Percentiles rank a stretch among this genome's conserved stretches.
Evolutionary conservation across 2,329 filamentous ascomycete genomes (phyloP).

Genomic region (Phaeosphaeria sp.): DNA sequence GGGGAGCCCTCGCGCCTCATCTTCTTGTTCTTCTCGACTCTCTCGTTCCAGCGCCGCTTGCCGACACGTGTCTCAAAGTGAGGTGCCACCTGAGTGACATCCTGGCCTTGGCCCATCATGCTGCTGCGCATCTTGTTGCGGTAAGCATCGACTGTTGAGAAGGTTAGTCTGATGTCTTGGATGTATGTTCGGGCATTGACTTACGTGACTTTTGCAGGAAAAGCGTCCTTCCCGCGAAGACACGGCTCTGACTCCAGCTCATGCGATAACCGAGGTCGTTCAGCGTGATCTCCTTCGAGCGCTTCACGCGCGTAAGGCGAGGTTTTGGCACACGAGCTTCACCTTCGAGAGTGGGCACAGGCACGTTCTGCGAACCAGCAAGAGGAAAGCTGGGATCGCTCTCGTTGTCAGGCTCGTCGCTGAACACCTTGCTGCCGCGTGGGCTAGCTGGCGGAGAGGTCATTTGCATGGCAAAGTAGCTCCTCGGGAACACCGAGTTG

Average conservation of each 20-base stretch:
- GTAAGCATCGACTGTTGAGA: slow-evolving; percentile 80
- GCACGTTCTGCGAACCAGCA: slow-evolving; percentile 55
- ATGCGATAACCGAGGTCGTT: slow-evolving; percentile 95
- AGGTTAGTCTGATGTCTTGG: slow-evolving; percentile 28
- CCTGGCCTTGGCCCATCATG: slow-evolving; percentile 79
- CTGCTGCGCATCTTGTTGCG: slow-evolving; percentile 87
- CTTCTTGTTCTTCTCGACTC: slow-evolving; percentile 53
- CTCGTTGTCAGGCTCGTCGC: slow-evolving; percentile 59
- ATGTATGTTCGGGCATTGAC: slow-evolving; percentile 50
- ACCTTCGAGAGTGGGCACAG: slow-evolving; percentile 66
- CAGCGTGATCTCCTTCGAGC: slow-evolving; percentile 83
- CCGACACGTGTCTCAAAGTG: slow-evolving; percentile 90
- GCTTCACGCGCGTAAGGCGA: slow-evolving; percentile 70
- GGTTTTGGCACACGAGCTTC: slow-evolving; percentile 79
- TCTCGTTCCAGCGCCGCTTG: slow-evolving; percentile 68
- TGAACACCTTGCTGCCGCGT: slow-evolving; percentile 76
- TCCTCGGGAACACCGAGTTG: slow-evolving; percentile 88
- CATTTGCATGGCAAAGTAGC: slow-evolving; percentile 94
- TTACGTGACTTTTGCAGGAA: slow-evolving; percentile 91
- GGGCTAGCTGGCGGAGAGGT: slow-evolving; percentile 80
- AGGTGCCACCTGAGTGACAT: slow-evolving; percentile 74
- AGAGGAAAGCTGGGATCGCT: slow-evolving; percentile 54
- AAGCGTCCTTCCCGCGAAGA: slow-evolving; percentile 83
- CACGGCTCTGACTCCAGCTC: slow-evolving; percentile 94
- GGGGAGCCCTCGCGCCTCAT: slow-evolving; percentile 46